Evolutionary conservation across 2,329 filamentous ascomycete species (phyloP), one percentile per base, ranked within the genome.

Genomic region (Teratosphaeria gauchensis): DNA sequence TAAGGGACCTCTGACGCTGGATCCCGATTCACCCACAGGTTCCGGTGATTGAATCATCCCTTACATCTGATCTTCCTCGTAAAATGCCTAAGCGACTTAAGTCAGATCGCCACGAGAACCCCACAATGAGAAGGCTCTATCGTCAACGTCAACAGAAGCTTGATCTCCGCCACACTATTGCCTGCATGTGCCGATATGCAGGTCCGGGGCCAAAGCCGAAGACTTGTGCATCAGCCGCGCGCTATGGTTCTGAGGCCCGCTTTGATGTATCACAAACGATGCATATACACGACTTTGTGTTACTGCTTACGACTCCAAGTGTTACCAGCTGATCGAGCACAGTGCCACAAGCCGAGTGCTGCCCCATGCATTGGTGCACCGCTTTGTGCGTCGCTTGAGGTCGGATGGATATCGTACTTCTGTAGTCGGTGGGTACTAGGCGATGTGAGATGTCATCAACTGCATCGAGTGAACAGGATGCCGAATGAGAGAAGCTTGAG

Each of bases 1-100:
- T 28, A 30, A 61, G 62, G 59, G 62, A 55, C 59, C 54, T 63
- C 60, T 64, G 63, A 63, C 61, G 52, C 62, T 55, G 54, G 57
- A 53, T 56, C 46, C 52, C 60, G 19, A 38, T 53, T 38, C 11
- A 9, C 7, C 11, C 31, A 59, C 57, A 31, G 59, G 32, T 55
- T 55, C 32, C 31, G 53, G 58, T 48, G 53, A 61, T 60, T 60
- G 61, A 58, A 63, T 61, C 55, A 33, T 55, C 57, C 48, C 56
- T 53, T 31, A 61, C 61, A 63, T n/a, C 12, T 24, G 5, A 48
- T 9, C 14, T 4, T 16, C n/a, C 42, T 46, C n/a, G n/a, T 14
- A 4, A 12, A 1, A 42, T 1, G 35, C 35, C 14, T 42, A 16
- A 16, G 35, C 35, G 24, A 28, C 24, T 28, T 28, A 28, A 4